Evolutionary conservation across 306 rosid species (phyloP), one percentile per base, ranked within the genome.

Genomic region (Corylus avellana): DNA sequence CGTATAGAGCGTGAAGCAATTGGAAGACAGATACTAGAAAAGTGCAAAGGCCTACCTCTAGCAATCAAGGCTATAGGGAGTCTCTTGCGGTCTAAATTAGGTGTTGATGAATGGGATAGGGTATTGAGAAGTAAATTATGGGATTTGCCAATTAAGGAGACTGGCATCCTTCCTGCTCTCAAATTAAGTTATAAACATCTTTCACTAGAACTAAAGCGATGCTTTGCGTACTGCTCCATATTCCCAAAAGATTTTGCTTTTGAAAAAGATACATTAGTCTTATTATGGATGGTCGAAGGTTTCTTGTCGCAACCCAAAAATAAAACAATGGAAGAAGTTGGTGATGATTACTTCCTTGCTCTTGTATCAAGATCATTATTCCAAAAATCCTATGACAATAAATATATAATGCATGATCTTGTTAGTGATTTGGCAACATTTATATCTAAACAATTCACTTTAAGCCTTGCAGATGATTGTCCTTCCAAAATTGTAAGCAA

Each of bases 241-340:
- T 70, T 80, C 32, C 80, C 80, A 0, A 57, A 76, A 62, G 17
- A 51, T 12, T 75, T 47, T 48, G 70, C 29, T 4, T 42, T 75
- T 51, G 47, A 69, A 50, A 75, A 68, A 64, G n/a, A 68, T 4
- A 17, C 68, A 3, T 20, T 80, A 4, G 27, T 80, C 37, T 57
- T 7, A 5, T n/a, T 74, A 9, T 80, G 80, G 84, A 75, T 81
- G 80, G 73, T 58, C 1, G 76, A 70, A 49, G 84, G 76, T 9
- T 81, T 81, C 0, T 35, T 84, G 5, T 67, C 9, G 13, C 76
- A 49, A 25, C 10, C 32, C 1, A 22, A 47, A 29, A 22, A 20
- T 9, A 56, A 3, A 3, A 54, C 32, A 4, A 55, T 76, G 3
- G 84, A 70, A 55, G 80, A 79, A 29, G 22, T 75, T 20, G 84